phyloP scores from a whole-genome alignment of 257 asterid genomes.

The Solanum pennellii region DNA sequence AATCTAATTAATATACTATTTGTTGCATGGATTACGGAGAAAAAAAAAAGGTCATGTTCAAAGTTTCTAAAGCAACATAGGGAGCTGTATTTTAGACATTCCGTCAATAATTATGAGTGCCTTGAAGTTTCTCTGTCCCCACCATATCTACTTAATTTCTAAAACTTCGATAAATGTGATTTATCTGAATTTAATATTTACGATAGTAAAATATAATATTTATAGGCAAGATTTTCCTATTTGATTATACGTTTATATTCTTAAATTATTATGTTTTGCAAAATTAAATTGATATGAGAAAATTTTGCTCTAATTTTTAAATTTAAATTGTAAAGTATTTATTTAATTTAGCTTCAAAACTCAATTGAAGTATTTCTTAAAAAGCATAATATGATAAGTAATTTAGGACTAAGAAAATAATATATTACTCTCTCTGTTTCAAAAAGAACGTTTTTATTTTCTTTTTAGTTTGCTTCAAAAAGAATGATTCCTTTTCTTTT shows the following conservation, averaged over 20 bases:
- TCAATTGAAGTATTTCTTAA: neutral
- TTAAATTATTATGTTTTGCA: neutral
- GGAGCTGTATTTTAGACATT: neutral
- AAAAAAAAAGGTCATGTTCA: neutral
- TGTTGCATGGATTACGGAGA: constrained; percentile 4
- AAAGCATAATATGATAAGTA: neutral
- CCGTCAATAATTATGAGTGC: neutral
- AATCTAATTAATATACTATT: neutral
- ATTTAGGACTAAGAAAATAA: neutral
- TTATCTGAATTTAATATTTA: neutral
- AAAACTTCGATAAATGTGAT: neutral
- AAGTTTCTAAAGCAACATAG: neutral
- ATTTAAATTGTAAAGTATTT: neutral
- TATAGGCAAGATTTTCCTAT: neutral
- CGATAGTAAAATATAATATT: neutral
- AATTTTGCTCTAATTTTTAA: neutral
- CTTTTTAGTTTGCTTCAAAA: too few relatives aligned
- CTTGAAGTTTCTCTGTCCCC: neutral
- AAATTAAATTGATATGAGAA: neutral
- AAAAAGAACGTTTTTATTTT: too few relatives aligned
- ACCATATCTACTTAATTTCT: neutral
- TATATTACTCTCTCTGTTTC: too few relatives aligned
- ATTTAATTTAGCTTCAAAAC: neutral
- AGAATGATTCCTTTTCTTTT: too few relatives aligned
- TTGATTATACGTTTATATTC: too few relatives aligned